Base-by-base conservation (phyloP, 352 stramenopile species). In the Globisporangium camurandrum region DNA sequence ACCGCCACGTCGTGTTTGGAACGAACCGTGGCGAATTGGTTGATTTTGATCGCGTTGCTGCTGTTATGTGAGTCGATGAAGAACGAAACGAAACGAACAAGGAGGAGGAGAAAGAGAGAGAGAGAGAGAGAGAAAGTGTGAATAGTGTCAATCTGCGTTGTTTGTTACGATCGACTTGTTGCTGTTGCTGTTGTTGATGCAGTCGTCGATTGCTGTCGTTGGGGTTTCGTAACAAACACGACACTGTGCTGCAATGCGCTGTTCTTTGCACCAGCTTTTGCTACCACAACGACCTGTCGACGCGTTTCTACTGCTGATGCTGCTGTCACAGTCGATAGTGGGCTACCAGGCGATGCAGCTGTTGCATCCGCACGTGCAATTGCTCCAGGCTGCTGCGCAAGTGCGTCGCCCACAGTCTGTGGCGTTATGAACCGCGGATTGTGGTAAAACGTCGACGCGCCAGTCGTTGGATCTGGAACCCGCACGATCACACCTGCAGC, bases 1-100 rank as follows among this genome's bases (percentile, higher is more conserved):
- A 80, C 61, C 71, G 68, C 28, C 67, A 91, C 46, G 59, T 94
- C 30, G 67, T 93, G 39, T 71, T 94, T 41, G 84, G 84, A 40
- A 91, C 84, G 11, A 62, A 88, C 48, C 64, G 61, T 38, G 84
- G 81, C 46, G 71, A 86, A 51, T 70, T 92, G 43, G 55, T 89
- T 60, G 68, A 89, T 71, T 87, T 86, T 67, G 77, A 88, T 58
- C 74, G 77, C 62, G 63, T 78, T n/a, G 62, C 71, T 41, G 66
- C 67, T 38, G 60, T 76, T 68, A 63, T 83, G 64, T 80, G 23
- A 61, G 10, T 17, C 4, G 36, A 41, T 19, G 36, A 39, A 23
- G 17, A n/a, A 23, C 16, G n/a, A 22, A 6, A 38, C 33, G 33
- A 38, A n/a, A 16, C 7, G 33, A n/a, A n/a, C n/a, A n/a, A n/a